phyloP scores from a whole-genome alignment of 2,329 filamentous ascomycete genomes.

The Diaporthe capsici region DNA sequence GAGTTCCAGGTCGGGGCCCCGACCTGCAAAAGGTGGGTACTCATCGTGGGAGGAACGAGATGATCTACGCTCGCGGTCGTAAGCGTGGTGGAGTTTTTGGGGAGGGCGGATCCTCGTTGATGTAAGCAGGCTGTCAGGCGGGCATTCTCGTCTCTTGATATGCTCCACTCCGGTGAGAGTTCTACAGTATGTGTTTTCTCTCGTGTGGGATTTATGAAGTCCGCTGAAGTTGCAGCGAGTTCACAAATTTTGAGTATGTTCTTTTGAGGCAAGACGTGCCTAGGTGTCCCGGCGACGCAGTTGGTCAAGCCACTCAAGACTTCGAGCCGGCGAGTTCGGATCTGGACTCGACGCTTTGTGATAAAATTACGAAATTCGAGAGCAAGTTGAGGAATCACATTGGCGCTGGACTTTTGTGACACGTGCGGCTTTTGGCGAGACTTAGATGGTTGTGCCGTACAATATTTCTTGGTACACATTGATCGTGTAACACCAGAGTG shows the following conservation, averaged over 20 bases:
- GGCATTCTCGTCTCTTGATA: background rate
- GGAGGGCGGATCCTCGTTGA: background rate
- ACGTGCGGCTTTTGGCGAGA: background rate
- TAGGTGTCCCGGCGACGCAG: background rate
- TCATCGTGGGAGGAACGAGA: background rate
- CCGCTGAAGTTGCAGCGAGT: background rate
- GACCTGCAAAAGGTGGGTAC: constrained; percentile 27
- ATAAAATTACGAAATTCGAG: no score
- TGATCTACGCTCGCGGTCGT: constrained; percentile 18
- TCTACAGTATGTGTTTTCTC: background rate
- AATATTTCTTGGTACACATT: background rate
- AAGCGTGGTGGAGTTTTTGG: constrained; percentile 20
- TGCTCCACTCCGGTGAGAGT: background rate
- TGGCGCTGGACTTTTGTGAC: background rate
- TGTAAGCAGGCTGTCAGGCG: background rate
- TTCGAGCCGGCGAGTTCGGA: background rate
- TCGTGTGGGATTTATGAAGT: background rate
- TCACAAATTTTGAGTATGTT: background rate
- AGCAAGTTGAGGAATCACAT: background rate
- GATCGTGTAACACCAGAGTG: background rate
- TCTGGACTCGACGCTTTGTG: no score
- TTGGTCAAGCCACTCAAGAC: background rate
- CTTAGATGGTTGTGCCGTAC: background rate
- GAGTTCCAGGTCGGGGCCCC: background rate
- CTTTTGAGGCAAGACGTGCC: background rate